phyloP scores from a whole-genome alignment of 441 rosid genomes.

The Mallotus repandus region DNA sequence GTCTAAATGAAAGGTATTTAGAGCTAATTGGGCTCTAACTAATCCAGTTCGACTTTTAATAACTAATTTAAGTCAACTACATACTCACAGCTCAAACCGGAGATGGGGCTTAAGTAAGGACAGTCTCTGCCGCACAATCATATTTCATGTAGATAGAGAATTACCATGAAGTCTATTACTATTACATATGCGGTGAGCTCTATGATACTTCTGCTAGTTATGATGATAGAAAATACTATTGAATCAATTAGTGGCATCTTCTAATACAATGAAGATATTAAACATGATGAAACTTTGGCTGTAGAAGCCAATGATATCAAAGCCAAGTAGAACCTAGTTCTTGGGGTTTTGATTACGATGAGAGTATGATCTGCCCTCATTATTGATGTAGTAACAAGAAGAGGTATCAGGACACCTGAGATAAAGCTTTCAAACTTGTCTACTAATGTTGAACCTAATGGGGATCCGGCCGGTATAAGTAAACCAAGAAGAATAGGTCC shows the following conservation, averaged over 20 bases:
- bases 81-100: too few relatives aligned
- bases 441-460: background rate
- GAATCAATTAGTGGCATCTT: background rate
- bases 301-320: background rate
- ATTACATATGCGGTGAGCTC: conserved; percentile 12
- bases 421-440: background rate
- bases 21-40: too few relatives aligned
- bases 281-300: background rate
- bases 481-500: conserved; percentile 31
- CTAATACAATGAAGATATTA: background rate
- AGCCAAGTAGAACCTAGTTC: background rate
- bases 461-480: background rate
- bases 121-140: too few relatives aligned
- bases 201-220: background rate
- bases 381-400: background rate
- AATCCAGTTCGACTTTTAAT: too few relatives aligned
- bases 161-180: conserved; percentile 20
- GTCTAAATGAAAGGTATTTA: too few relatives aligned
- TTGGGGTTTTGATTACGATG: background rate
- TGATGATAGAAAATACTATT: background rate
- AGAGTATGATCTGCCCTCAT: conserved; percentile 11
- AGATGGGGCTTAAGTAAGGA: too few relatives aligned
- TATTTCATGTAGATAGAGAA: background rate
- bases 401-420: background rate
- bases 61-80: too few relatives aligned